Conservation (phyloP, 2,329 filamentous ascomycete species). For the Calycina herbarum region DNA sequence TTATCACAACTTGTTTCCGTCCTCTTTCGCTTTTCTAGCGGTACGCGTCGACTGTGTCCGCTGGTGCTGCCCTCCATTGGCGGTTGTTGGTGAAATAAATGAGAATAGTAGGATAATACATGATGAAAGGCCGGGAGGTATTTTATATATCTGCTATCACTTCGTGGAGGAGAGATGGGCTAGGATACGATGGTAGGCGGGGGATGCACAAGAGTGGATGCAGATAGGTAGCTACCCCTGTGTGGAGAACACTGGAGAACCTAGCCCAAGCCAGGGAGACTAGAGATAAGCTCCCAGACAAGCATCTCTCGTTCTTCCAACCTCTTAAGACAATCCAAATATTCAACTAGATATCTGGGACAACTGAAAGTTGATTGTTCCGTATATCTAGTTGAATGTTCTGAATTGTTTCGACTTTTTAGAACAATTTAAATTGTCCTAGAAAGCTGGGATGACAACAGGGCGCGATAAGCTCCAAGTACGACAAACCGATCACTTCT, state of each 20-base stretch:
- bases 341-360: too few relatives aligned
- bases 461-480: too few relatives aligned
- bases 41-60: conserved; percentile 38
- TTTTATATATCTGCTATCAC: not conserved
- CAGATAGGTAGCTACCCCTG: not conserved
- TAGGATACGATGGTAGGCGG: not conserved
- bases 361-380: too few relatives aligned
- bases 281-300: too few relatives aligned
- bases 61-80: not conserved
- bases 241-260: not conserved
- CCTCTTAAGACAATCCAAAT: too few relatives aligned
- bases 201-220: not conserved
- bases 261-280: too few relatives aligned
- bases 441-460: too few relatives aligned
- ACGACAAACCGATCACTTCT: too few relatives aligned
- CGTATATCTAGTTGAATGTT: too few relatives aligned
- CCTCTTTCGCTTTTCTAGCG: conserved; percentile 45
- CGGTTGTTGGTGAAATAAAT: not conserved
- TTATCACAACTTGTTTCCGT: conserved; percentile 47
- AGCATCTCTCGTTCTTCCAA: too few relatives aligned
- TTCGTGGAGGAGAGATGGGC: not conserved
- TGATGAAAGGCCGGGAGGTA: not conserved
- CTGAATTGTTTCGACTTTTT: too few relatives aligned
- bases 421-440: too few relatives aligned
- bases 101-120: not conserved